Percentiles rank a stretch among this genome's conserved stretches.
phyloP scores from a whole-genome alignment of 148 eudicot species.

The Chenopodium berlandieri region DNA sequence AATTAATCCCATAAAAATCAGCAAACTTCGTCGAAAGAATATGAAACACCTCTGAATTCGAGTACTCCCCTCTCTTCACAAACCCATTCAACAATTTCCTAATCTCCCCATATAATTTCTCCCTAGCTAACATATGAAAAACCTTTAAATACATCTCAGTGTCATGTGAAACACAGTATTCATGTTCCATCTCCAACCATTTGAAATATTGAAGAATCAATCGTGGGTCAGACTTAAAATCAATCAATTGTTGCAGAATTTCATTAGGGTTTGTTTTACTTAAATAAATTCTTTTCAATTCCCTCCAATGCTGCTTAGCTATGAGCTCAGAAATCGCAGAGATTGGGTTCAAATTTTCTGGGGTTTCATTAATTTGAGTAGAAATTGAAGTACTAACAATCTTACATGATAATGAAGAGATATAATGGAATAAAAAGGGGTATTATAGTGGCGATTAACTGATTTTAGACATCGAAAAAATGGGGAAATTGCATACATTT shows the following conservation, averaged over 20 bases:
- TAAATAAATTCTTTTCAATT: slow-evolving; percentile 22
- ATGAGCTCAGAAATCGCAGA: slow-evolving; percentile 36
- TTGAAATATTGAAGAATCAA: slow-evolving; percentile 38
- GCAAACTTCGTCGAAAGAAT: slow-evolving; percentile 24
- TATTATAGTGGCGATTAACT: not conserved
- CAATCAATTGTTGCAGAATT: slow-evolving; percentile 34
- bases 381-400: slow-evolving; percentile 20
- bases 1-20: slow-evolving; percentile 37
- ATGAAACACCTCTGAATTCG: slow-evolving; percentile 50
- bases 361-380: not conserved
- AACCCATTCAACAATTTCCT: slow-evolving; percentile 52
- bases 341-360: slow-evolving; percentile 24
- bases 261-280: slow-evolving; percentile 21
- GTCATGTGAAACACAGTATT: slow-evolving; percentile 29
- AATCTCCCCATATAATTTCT: slow-evolving; percentile 42
- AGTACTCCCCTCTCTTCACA: slow-evolving; percentile 35
- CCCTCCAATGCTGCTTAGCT: slow-evolving; percentile 27
- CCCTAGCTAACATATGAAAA: slow-evolving; percentile 37
- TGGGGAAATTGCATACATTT: slow-evolving; percentile 11
- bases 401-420: not conserved
- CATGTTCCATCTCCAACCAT: slow-evolving; percentile 44
- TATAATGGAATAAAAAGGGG: slow-evolving; percentile 1
- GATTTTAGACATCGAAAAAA: slow-evolving; percentile 7
- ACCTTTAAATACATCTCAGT: slow-evolving; percentile 39
- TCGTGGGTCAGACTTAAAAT: slow-evolving; percentile 29